Conservation (phyloP, 768 basidiomycete species). For the Tephrocybe sp. region DNA sequence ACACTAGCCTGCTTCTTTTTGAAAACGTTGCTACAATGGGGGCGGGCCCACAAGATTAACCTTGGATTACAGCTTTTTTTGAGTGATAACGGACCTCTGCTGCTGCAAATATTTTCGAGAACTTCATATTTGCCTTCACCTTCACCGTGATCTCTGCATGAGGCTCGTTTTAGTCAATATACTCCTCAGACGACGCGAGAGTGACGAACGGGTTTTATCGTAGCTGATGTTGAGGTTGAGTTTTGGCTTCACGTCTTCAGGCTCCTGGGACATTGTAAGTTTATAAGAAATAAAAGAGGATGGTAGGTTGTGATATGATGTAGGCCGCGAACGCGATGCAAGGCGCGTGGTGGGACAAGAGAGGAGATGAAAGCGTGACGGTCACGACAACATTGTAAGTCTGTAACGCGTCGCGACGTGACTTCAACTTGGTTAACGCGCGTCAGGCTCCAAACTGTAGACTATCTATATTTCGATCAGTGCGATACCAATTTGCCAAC, state of each 20-base stretch:
- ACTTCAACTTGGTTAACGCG: too few species aligned
- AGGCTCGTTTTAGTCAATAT: not conserved
- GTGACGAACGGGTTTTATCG: constrained; percentile 50
- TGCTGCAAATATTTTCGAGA: constrained; percentile 66
- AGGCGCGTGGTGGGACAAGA: constrained; percentile 5
- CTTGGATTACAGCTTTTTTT: not conserved
- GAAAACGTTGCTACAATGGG: constrained; percentile 51
- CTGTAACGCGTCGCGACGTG: too few species aligned
- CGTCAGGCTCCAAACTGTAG: too few species aligned
- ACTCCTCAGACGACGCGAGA: not conserved
- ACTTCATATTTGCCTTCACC: constrained; percentile 62
- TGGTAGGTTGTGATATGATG: not conserved
- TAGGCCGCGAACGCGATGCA: constrained; percentile 4
- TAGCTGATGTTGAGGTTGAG: constrained; percentile 58
- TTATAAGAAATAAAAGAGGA: too few species aligned
- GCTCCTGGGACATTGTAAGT: constrained; percentile 49
- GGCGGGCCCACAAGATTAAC: not conserved
- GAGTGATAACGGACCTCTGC: constrained; percentile 50
- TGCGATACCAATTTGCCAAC: too few species aligned
- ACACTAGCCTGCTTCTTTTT: constrained; percentile 49
- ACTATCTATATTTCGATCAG: too few species aligned
- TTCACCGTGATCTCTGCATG: constrained; percentile 62
- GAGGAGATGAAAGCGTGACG: constrained; percentile 9
- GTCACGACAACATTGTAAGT: constrained; percentile 7
- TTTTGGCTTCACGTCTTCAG: constrained; percentile 69